Conservation (phyloP, 1,284 basidiomycete genomes). For the Somion occarium region DNA sequence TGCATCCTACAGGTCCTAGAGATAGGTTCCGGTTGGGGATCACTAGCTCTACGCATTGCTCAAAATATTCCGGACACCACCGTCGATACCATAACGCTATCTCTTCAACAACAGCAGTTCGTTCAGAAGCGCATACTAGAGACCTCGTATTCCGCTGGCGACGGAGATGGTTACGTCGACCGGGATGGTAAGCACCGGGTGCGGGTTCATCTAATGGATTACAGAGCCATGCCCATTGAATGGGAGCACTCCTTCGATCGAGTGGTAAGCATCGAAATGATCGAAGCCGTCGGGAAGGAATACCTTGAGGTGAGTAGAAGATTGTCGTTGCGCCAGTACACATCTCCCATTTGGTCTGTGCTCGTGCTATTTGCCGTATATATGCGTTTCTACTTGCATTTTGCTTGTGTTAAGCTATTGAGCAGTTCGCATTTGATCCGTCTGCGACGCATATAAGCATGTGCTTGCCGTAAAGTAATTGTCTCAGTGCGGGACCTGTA, state of each 20-base stretch:
- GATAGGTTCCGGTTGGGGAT: constrained; percentile 82
- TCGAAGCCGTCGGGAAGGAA: constrained; percentile 73
- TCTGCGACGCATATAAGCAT: no score
- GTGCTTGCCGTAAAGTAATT: no score
- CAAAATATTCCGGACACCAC: constrained; percentile 48
- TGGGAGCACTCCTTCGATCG: constrained; percentile 69
- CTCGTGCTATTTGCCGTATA: not conserved
- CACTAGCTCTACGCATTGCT: constrained; percentile 65
- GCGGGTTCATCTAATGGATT: constrained; percentile 75
- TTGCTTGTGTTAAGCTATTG: no score
- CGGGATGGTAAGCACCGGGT: constrained; percentile 32
- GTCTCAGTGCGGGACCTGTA: no score
- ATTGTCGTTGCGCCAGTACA: not conserved
- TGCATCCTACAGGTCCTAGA: constrained; percentile 43
- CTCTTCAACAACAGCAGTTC: constrained; percentile 62
- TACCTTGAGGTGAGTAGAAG: constrained; percentile 49
- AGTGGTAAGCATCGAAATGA: constrained; percentile 76
- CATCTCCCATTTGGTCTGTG: not conserved
- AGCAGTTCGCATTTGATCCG: no score
- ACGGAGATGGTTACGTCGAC: not conserved
- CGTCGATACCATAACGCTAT: constrained; percentile 76
- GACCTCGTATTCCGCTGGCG: not conserved
- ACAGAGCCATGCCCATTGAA: constrained; percentile 55
- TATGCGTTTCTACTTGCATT: no score
- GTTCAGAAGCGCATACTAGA: constrained; percentile 55